Evolutionary conservation across 257 asterid genomes (phyloP).

Genomic region (Cordia subcordata): DNA sequence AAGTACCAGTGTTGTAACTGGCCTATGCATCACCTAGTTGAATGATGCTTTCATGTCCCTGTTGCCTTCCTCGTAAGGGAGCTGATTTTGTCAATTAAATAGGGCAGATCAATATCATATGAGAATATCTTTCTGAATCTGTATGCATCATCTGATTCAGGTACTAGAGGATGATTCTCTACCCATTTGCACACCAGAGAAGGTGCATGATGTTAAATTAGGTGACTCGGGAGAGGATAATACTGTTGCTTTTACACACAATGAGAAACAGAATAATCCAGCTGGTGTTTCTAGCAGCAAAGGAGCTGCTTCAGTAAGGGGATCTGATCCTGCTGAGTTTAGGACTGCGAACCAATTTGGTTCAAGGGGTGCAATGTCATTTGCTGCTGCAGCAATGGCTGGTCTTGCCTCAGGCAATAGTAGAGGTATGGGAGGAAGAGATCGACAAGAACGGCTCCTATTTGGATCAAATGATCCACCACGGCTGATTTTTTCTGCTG

Average conservation of each 20-base stretch:
- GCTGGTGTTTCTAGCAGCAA: conserved; percentile 75
- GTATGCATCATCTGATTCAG: conserved; percentile 31
- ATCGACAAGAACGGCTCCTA: conserved; percentile 55
- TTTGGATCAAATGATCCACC: conserved; percentile 57
- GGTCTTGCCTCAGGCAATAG: conserved; percentile 79
- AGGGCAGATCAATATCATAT: background rate
- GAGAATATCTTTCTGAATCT: background rate
- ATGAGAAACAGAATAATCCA: conserved; percentile 55
- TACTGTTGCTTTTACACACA: conserved; percentile 36
- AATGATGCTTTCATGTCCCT: background rate
- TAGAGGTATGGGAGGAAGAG: conserved; percentile 80
- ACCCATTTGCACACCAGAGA: conserved; percentile 72
- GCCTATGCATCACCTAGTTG: background rate
- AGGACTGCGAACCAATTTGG: conserved; percentile 72
- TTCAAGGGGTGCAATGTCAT: conserved; percentile 94
- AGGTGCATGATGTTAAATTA: conserved; percentile 89
- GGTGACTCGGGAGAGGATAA: conserved; percentile 64
- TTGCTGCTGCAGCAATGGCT: conserved; percentile 99
- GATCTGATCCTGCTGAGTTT: conserved; percentile 57
- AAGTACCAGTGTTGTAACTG: too few species aligned
- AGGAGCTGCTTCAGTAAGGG: conserved; percentile 50
- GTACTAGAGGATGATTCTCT: conserved; percentile 66
- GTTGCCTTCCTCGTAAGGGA: background rate
- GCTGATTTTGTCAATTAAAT: background rate
- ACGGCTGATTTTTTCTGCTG: conserved; percentile 67